A percentile compares a stretch with the other conserved stretches of the same genome.
Evolutionary conservation across 2,329 filamentous ascomycete genomes (phyloP).

Genomic region (Hypoxylon sp.): DNA sequence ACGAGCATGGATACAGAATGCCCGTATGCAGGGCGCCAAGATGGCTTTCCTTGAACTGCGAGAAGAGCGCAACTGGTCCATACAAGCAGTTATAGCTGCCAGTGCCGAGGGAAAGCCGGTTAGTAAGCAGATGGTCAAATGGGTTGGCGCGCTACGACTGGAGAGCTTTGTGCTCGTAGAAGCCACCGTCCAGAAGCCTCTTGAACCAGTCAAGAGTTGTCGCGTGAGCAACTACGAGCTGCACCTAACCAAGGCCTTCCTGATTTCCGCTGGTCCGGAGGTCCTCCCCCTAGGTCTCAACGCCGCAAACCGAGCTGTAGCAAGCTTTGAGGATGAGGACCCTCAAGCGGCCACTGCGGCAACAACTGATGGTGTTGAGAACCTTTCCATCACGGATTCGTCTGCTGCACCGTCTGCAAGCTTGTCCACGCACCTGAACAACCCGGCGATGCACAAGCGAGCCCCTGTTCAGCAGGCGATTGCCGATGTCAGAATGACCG

Average conservation of each 20-base stretch:
- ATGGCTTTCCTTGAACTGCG: conserved; percentile 91
- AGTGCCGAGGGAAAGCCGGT: conserved; percentile 74
- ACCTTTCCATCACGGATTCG: conserved; percentile 57
- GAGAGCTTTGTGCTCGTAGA: conserved; percentile 89
- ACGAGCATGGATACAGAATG: conserved; percentile 88
- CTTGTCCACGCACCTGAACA: conserved; percentile 88
- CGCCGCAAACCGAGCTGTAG: conserved; percentile 68
- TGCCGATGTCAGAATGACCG: conserved; percentile 67
- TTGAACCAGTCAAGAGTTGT: conserved; percentile 90
- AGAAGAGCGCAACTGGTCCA: conserved; percentile 79
- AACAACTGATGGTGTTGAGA: conserved; percentile 58
- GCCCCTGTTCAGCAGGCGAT: conserved; percentile 92
- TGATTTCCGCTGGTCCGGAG: conserved; percentile 76
- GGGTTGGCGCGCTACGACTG: conserved; percentile 78
- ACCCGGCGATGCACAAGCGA: conserved; percentile 92
- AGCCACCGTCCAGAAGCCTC: conserved; percentile 83
- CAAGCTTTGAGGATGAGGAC: conserved; percentile 73
- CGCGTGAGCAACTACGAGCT: conserved; percentile 86
- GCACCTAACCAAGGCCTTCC: conserved; percentile 87
- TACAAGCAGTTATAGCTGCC: conserved; percentile 84
- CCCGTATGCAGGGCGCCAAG: conserved; percentile 89
- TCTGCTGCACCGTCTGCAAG: conserved; percentile 77
- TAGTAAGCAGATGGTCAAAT: conserved; percentile 95
- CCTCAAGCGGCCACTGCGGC: conserved; percentile 50
- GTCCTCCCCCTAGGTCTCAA: conserved; percentile 72